Percentiles rank a stretch among this genome's conserved stretches.
phyloP scores from a whole-genome alignment of 1,284 basidiomycete species.

The Austroboletus novae-zelandiae region DNA sequence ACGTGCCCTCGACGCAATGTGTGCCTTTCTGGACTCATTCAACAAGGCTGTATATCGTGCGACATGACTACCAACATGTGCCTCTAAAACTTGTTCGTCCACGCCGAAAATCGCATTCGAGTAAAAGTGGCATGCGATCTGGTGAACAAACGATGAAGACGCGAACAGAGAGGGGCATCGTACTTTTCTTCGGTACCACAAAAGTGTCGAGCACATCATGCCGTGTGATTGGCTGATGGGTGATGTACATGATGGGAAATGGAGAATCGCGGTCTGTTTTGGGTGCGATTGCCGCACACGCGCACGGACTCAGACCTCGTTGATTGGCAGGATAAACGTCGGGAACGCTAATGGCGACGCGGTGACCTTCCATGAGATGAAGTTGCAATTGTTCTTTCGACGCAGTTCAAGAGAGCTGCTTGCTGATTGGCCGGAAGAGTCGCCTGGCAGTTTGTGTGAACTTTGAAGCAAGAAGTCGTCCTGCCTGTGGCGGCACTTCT shows the following conservation, averaged over 20 bases:
- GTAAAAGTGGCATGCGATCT: no score
- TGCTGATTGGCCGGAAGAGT: slow-evolving; percentile 5
- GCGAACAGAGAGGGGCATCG: no score
- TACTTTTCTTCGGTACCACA: no score
- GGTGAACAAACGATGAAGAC: no score
- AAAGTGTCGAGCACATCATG: slow-evolving; percentile 1
- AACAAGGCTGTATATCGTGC: background rate
- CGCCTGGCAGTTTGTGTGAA: slow-evolving; percentile 9
- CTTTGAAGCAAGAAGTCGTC: slow-evolving; percentile 4
- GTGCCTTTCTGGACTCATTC: background rate
- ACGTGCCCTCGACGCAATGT: background rate
- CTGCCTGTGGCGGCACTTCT: background rate
- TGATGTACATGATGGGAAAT: background rate
- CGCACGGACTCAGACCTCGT: background rate
- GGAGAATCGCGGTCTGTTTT: slow-evolving; percentile 6
- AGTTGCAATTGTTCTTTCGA: background rate
- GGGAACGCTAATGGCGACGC: slow-evolving; percentile 3
- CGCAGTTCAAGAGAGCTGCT: background rate
- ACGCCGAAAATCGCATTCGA: background rate
- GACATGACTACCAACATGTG: background rate
- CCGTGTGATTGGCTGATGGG: background rate
- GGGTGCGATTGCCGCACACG: background rate
- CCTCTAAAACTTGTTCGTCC: background rate
- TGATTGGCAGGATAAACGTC: slow-evolving; percentile 7
- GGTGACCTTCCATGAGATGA: slow-evolving; percentile 9